Conservation (phyloP, 2,329 filamentous ascomycete species). For the Teratosphaeria zuluensis region DNA sequence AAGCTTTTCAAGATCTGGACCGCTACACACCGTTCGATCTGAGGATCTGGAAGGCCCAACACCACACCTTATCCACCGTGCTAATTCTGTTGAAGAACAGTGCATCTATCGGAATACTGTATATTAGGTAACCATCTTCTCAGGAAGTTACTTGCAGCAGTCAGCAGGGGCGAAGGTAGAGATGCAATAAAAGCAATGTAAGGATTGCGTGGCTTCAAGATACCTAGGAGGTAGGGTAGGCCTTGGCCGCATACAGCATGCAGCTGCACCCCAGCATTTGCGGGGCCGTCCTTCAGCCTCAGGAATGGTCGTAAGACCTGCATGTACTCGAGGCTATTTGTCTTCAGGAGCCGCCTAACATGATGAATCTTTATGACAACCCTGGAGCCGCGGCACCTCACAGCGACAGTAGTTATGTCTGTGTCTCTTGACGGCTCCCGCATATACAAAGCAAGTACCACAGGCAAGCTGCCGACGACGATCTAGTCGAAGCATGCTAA, state of each 20-base stretch:
- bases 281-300: not conserved
- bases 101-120: no score
- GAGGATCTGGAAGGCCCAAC: not conserved
- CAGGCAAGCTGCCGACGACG: no score
- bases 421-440: no score
- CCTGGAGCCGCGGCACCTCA: no score
- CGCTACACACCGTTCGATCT: not conserved
- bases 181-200: not conserved
- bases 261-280: not conserved
- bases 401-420: no score
- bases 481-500: no score
- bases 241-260: not conserved
- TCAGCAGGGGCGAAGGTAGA: not conserved
- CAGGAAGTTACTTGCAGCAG: no score
- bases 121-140: no score
- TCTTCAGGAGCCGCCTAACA: not conserved
- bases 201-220: not conserved
- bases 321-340: not conserved
- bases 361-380: not conserved
- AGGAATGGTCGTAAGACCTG: not conserved
- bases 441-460: no score
- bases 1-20: not conserved
- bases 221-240: not conserved
- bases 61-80: not conserved
- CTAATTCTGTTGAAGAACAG: no score